These are phyloP conservation scores for Aspergillus felis DNA, from an alignment of 2,329 filamentous ascomycete species.

Conservation along the genomic window DNA sequence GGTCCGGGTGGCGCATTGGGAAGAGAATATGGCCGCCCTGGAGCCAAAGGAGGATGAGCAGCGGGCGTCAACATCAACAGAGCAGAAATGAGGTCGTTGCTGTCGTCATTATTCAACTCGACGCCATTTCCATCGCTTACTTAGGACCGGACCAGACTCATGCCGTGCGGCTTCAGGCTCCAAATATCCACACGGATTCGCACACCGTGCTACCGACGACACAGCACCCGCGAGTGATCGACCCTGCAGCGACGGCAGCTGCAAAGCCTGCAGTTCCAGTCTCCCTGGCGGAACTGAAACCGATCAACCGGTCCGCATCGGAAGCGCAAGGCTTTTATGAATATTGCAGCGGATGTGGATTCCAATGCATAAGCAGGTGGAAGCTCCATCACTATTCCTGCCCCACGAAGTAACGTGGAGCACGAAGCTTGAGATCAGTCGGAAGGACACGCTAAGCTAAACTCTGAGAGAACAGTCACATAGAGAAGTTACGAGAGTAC, in stretches of 20 bases:
- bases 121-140: background rate
- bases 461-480: no score
- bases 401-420: background rate
- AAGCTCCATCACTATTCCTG: background rate
- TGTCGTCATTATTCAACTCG: background rate
- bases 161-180: background rate
- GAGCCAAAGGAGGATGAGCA: slow-evolving; percentile 25
- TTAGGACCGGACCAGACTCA: background rate
- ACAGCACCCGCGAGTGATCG: background rate
- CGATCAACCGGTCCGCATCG: background rate
- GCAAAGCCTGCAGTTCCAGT: background rate
- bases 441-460: no score
- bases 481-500: background rate
- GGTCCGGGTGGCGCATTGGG: slow-evolving; percentile 33
- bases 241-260: background rate
- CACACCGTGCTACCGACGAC: background rate
- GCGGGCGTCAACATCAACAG: slow-evolving; percentile 2
- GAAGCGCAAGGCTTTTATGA: background rate
- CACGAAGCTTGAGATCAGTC: background rate
- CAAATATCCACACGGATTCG: background rate
- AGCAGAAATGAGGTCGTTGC: slow-evolving; percentile 20
- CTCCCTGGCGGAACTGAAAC: background rate
- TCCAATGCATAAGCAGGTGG: background rate
- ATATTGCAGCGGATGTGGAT: background rate
- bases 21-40: slow-evolving; percentile 36